These are phyloP conservation scores for Xylariaceae sp. DNA, from an alignment of 2,329 filamentous ascomycete species.

Conservation along the genomic window DNA sequence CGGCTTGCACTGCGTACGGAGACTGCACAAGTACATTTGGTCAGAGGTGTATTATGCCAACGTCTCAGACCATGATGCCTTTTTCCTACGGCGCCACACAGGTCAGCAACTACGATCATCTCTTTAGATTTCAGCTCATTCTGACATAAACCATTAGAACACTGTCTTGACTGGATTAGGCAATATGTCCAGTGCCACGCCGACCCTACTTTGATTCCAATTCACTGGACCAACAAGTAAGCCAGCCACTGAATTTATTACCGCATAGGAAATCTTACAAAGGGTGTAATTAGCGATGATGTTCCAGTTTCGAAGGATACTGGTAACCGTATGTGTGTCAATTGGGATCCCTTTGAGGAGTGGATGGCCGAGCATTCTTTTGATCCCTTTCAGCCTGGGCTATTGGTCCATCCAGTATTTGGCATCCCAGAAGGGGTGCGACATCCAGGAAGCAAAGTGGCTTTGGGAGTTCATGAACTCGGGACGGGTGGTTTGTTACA, in stretches of 20 bases:
- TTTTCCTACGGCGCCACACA: slow-evolving; percentile 1
- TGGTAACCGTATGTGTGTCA: not conserved
- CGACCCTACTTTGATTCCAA: slow-evolving; percentile 1
- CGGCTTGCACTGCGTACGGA: not conserved
- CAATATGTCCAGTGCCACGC: slow-evolving; percentile 5
- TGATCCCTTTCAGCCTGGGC: not conserved
- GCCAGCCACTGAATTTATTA: too few species aligned
- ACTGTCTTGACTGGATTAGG: slow-evolving; percentile 4
- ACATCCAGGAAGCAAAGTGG: not conserved
- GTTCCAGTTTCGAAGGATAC: not conserved
- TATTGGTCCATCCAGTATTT: slow-evolving; percentile 5
- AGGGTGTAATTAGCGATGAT: not conserved
- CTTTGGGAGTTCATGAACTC: not conserved
- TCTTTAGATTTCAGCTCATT: too few species aligned
- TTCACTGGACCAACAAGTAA: slow-evolving; percentile 1
- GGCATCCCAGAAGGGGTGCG: too few species aligned
- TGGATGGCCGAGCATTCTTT: slow-evolving; percentile 5
- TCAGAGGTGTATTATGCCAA: slow-evolving; percentile 1
- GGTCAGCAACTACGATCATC: too few species aligned
- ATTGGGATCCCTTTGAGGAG: slow-evolving; percentile 3
- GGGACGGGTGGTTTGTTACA: not conserved
- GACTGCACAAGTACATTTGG: slow-evolving; percentile 2
- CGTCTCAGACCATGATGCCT: not conserved
- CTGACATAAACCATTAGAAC: not conserved
- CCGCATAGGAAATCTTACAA: too few species aligned